Conservation (phyloP, 306 rosid genomes). For the Quercus glauca region DNA sequence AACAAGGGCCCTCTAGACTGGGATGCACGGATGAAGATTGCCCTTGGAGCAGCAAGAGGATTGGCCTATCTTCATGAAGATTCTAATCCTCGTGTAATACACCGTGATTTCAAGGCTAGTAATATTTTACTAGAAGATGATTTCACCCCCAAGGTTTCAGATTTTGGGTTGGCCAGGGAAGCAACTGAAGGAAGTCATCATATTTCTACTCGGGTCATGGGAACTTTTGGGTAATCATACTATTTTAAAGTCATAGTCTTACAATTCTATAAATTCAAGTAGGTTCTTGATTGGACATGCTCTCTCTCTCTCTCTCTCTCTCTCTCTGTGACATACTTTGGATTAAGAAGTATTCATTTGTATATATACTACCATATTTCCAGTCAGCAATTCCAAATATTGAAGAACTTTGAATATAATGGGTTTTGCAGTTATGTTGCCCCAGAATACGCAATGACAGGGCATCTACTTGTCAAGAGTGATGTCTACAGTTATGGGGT, state of each 20-base stretch:
- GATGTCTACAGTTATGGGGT: slow-evolving; percentile 99
- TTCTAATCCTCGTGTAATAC: slow-evolving; percentile 94
- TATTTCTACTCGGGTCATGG: slow-evolving; percentile 93
- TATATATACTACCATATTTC: neutral
- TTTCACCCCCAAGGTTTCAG: slow-evolving; percentile 94
- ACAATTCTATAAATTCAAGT: neutral
- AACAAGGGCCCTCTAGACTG: slow-evolving; percentile 71
- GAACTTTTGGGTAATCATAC: slow-evolving; percentile 79
- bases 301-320: neutral
- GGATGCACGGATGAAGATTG: slow-evolving; percentile 91
- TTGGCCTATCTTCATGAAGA: slow-evolving; percentile 97
- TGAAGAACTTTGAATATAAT: slow-evolving; percentile 11
- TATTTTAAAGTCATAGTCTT: neutral
- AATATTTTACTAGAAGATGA: slow-evolving; percentile 86
- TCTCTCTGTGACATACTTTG: neutral
- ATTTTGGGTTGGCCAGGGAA: slow-evolving; percentile 97
- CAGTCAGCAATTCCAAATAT: slow-evolving; percentile 15
- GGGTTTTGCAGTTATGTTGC: slow-evolving; percentile 77
- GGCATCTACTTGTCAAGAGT: slow-evolving; percentile 92
- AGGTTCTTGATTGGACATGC: neutral
- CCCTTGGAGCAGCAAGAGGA: slow-evolving; percentile 98
- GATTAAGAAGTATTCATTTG: neutral
- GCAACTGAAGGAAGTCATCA: slow-evolving; percentile 88
- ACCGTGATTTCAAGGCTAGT: slow-evolving; percentile 94
- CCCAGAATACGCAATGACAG: slow-evolving; percentile 99